phyloP scores from a whole-genome alignment of 2,329 filamentous ascomycete genomes.

The Sporothrix inflata region DNA sequence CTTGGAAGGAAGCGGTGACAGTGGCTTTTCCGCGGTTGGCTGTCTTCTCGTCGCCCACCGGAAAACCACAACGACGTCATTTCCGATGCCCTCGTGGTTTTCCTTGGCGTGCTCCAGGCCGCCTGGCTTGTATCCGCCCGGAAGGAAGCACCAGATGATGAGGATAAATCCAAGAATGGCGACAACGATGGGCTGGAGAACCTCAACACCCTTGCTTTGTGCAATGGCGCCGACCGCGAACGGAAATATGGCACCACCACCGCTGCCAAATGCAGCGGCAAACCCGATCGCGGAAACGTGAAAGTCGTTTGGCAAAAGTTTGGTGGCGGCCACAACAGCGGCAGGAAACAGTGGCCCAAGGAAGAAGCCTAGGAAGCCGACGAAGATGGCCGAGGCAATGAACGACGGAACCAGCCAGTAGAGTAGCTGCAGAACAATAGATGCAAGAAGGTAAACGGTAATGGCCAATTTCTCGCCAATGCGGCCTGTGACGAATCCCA shows the following conservation, averaged over 20 bases:
- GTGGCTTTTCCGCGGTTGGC: background rate
- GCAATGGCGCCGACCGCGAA: conserved; percentile 72
- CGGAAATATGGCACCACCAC: conserved; percentile 69
- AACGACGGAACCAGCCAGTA: conserved; percentile 84
- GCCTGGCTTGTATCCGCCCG: conserved; percentile 39
- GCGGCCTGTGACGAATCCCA: conserved; percentile 76
- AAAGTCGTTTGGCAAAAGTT: conserved; percentile 70
- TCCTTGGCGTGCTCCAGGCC: conserved; percentile 48
- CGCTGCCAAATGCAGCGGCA: conserved; percentile 74
- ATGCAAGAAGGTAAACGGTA: conserved; percentile 63
- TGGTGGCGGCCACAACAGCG: conserved; percentile 72
- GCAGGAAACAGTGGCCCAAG: conserved; percentile 79
- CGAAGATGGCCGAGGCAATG: conserved; percentile 71
- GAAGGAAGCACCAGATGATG: conserved; percentile 51
- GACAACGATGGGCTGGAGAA: conserved; percentile 60
- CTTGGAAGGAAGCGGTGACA: background rate
- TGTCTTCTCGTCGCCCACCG: conserved; percentile 29
- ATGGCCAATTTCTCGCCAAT: conserved; percentile 73
- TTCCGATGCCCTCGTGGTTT: conserved; percentile 43
- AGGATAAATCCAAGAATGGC: conserved; percentile 52
- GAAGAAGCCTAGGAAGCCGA: conserved; percentile 76
- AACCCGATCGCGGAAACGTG: conserved; percentile 84
- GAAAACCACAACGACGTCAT: conserved; percentile 37
- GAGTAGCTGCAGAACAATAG: conserved; percentile 68
- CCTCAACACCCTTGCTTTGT: conserved; percentile 57